Base-by-base conservation (phyloP, 2,329 filamentous ascomycete species). In the Lecanicillium sp. region DNA sequence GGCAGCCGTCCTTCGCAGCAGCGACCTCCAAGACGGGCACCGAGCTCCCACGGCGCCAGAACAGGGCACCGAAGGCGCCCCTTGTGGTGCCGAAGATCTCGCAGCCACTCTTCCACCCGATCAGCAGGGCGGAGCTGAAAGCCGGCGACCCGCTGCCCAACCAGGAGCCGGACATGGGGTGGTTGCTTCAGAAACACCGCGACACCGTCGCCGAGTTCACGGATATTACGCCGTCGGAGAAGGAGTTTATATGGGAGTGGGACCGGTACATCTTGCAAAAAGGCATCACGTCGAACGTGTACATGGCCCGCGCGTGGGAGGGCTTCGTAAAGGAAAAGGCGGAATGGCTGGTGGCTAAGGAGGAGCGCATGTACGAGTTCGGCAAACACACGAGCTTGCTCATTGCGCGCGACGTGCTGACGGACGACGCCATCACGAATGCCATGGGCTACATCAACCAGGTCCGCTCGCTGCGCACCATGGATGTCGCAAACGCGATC, bases 181-280 rank as follows among this genome's bases (percentile, higher is more conserved):
- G 78, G 78, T 66, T 80, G 7, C 67, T 78, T 24, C 76, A 79
- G 52, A 81, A 80, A 60, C 78, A 81, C 51, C 70, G 74, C 7
- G 75, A 81, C 49, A 74, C 72, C 45, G 72, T 81, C 46, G 67
- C 70, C 23, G 78, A 81, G 52, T 81, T 78, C 55, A 73, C 71
- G 8, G 78, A 81, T 53, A 69, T 81, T 21, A 72, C 72, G 11
- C 58, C 65, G 3, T 64, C 69, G 14, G 78, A 82, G 56, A 78
- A 76, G 58, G 77, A 80, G 52, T 81, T 76, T 50, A 76, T 81
- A 48, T 68, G 70, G 54, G 73, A 76, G 52, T 82, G 78, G 78
- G 77, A 81, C 51, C 67, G 70, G 1, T 79, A 75, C 54, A 72
- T 79, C 39, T 68, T 77, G 8, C 65, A 65, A 37, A 69, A 74